Evolutionary conservation across 306 rosid genomes (phyloP).

Genomic region (Mucuna pruriens): DNA sequence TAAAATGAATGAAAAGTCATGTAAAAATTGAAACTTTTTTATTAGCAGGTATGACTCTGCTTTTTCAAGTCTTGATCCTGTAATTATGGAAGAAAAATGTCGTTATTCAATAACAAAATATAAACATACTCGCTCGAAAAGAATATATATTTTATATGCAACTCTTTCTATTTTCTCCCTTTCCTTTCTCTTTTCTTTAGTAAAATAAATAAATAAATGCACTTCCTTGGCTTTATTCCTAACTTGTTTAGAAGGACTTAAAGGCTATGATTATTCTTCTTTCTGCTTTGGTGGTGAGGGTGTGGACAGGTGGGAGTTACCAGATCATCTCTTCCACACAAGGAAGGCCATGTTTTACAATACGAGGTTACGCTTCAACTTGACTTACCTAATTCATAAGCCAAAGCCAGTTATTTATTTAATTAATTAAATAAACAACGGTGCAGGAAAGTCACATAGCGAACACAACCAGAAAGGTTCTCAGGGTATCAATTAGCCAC

Average conservation of each 20-base stretch:
- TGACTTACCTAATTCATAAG: conserved; percentile 5
- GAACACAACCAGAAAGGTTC: conserved; percentile 27
- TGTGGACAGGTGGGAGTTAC: conserved; percentile 39
- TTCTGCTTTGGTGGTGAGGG: conserved; percentile 41
- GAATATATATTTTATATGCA: conserved; percentile 6
- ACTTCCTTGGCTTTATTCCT: conserved; percentile 33
- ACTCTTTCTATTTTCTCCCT: neutral
- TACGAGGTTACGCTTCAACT: conserved; percentile 21
- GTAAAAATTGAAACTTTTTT: neutral
- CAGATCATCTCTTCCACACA: conserved; percentile 35
- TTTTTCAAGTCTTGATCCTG: conserved; percentile 41
- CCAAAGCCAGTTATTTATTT: conserved; percentile 13
- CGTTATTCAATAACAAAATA: neutral
- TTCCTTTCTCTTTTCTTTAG: conserved; percentile 21
- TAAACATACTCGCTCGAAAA: neutral
- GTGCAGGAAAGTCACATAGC: conserved; percentile 27
- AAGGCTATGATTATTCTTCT: conserved; percentile 26
- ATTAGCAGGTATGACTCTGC: conserved; percentile 4
- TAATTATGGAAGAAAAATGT: conserved; percentile 40
- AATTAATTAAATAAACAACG: conserved; percentile 22
- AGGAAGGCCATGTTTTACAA: conserved; percentile 2
- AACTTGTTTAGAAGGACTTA: conserved; percentile 32
- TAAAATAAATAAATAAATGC: conserved; percentile 9
- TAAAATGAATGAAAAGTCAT: neutral
- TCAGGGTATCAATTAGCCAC: conserved; percentile 38